Conservation (phyloP, 352 stramenopile genomes). For the Halophytophthora polymorphica region DNA sequence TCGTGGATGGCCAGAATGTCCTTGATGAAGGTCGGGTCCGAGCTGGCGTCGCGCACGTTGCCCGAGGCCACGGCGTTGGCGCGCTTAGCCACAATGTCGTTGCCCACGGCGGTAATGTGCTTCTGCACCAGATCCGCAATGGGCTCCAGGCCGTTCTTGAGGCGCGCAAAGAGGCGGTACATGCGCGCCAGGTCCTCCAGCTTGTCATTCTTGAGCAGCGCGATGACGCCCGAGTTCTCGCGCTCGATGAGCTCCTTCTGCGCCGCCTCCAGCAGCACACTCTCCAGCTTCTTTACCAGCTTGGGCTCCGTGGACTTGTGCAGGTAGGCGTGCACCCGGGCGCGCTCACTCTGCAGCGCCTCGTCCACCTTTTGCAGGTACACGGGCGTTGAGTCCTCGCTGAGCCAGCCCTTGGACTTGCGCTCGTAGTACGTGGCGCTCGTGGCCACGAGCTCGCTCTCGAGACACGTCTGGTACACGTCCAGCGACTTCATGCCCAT, state of each 20-base stretch:
- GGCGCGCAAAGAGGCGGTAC: slow-evolving; percentile 96
- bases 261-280: slow-evolving; percentile 93
- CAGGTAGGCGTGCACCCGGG: slow-evolving; percentile 94
- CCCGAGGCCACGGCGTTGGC: slow-evolving; percentile 89
- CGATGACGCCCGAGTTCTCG: slow-evolving; percentile 95
- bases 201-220: slow-evolving; percentile 97
- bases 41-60: slow-evolving; percentile 89
- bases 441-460: slow-evolving; percentile 90
- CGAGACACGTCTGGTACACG: slow-evolving; percentile 96
- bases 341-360: slow-evolving; percentile 72
- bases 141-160: slow-evolving; percentile 95
- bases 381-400: slow-evolving; percentile 95
- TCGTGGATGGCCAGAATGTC: slow-evolving; percentile 97
- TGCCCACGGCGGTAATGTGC: slow-evolving; percentile 91
- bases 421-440: slow-evolving; percentile 95
- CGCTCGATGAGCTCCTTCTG: slow-evolving; percentile 97
- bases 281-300: slow-evolving; percentile 91
- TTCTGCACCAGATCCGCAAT: slow-evolving; percentile 96
- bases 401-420: slow-evolving; percentile 98
- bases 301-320: slow-evolving; percentile 96
- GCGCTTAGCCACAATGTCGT: slow-evolving; percentile 86
- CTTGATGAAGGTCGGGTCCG: slow-evolving; percentile 97
- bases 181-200: slow-evolving; percentile 96
- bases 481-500: slow-evolving; percentile 97
- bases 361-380: slow-evolving; percentile 97